Percentiles rank a stretch among this genome's conserved stretches.
Evolutionary conservation across 768 basidiomycete species (phyloP).

Genomic region (Lactarius deliciosus): DNA sequence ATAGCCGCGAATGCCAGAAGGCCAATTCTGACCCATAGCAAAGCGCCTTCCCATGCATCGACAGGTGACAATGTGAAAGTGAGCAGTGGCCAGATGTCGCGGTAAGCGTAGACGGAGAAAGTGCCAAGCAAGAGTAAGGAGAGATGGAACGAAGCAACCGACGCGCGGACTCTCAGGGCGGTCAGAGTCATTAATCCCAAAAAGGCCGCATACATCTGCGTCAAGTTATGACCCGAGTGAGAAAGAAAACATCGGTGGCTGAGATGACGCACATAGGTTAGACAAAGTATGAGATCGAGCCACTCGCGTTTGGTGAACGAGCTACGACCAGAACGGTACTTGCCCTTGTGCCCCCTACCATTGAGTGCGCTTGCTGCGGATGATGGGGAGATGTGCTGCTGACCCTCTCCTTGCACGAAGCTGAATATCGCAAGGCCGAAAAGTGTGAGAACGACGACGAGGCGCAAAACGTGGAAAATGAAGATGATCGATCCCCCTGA

Average conservation of each 20-base stretch:
- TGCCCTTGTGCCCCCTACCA: conserved; percentile 33
- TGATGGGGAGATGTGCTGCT: conserved; percentile 16
- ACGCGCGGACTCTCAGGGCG: conserved; percentile 10
- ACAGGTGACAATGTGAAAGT: conserved; percentile 50
- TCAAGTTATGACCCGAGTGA: neutral
- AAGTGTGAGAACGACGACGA: conserved; percentile 46
- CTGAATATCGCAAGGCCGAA: conserved; percentile 50
- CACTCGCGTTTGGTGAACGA: conserved; percentile 22
- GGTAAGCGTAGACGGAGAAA: conserved; percentile 52
- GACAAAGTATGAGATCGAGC: conserved; percentile 30
- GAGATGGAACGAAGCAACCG: conserved; percentile 45
- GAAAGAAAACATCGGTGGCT: neutral
- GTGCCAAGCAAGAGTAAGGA: conserved; percentile 47
- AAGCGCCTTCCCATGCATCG: conserved; percentile 48
- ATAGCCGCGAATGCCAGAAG: conserved; percentile 47
- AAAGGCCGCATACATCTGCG: conserved; percentile 30
- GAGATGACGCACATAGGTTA: conserved; percentile 37
- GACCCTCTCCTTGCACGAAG: conserved; percentile 37
- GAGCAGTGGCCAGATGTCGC: conserved; percentile 57
- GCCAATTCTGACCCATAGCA: conserved; percentile 56
- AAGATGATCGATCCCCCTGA: conserved; percentile 52
- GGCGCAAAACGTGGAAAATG: conserved; percentile 46
- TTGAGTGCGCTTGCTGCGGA: conserved; percentile 9
- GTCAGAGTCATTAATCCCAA: conserved; percentile 29
- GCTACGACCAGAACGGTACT: neutral